Evolutionary conservation across 768 basidiomycete genomes (phyloP), one percentile per base, ranked within the genome.

Genomic region (Albatrellus ellisii): DNA sequence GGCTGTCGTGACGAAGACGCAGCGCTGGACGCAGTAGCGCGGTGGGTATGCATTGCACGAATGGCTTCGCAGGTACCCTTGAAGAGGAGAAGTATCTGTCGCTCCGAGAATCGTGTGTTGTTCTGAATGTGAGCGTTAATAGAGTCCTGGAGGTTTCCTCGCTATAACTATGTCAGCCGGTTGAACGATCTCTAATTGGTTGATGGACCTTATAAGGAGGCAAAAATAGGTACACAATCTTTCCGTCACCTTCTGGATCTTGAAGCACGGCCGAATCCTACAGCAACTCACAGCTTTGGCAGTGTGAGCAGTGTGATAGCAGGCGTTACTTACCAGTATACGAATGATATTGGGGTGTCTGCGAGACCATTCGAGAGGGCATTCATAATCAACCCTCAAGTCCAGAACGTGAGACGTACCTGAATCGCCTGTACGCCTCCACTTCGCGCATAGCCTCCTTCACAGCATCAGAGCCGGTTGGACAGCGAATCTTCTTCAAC

Each of bases 311-410:
- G 32, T 27, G 2, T 18, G 20, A 38, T 34, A 26, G 11, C 3
- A n/a, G n/a, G n/a, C n/a, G n/a, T n/a, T 15, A 63, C 64, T 42
- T 51, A 84, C 87, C 59, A 94, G 62, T 58, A 94, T 90, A 27
- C 84, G 84, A 57, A 99, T 99, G 54, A 98, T 97, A 59, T 98
- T 97, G 15, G 84, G 85, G 59, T 97, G 94, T 58, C 88, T 91
- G 50, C 10, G 5, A 44, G 18, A 24, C 17, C 24, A 28, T 33
- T n/a, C n/a, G n/a, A n/a, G n/a, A 38, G 26, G 22, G 18, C 42
- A 15, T 41, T 31, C 12, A 34, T 21, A 26, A 18, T 38, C 26
- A 26, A 17, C 17, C 24, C 24, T n/a, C 11, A 26, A n/a, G 39
- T 3, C 11, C 36, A 28, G 24, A 24, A 26, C 18, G 32, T 14